Conservation (phyloP, 345 rosid genomes). For the Populus alba region DNA sequence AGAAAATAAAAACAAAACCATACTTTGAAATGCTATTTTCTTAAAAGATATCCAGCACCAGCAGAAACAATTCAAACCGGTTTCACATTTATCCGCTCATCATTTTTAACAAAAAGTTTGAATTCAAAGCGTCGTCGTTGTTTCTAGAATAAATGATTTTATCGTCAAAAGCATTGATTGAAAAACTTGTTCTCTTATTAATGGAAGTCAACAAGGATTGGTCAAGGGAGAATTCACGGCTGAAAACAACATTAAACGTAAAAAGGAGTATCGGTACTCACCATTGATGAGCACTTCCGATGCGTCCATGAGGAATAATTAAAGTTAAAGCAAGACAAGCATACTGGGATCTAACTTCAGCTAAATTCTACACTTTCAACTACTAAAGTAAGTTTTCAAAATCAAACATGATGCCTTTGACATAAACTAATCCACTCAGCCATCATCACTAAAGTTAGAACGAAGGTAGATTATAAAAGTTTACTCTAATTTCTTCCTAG, state of each 20-base stretch:
- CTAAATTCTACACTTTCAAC: background rate
- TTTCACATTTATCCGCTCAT: background rate
- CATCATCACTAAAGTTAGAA: background rate
- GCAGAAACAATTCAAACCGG: background rate
- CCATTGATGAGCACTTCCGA: background rate
- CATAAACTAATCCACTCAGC: background rate
- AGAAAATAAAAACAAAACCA: no score
- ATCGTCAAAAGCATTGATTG: background rate
- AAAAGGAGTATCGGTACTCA: background rate
- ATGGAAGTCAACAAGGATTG: background rate
- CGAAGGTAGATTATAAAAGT: background rate
- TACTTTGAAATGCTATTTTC: no score
- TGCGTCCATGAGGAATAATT: background rate
- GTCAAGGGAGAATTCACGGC: constrained; percentile 1
- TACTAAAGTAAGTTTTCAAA: background rate
- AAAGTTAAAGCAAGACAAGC: background rate
- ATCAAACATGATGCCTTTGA: background rate
- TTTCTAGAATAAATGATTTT: no score
- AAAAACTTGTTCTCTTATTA: background rate
- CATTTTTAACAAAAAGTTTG: background rate
- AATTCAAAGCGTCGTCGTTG: background rate
- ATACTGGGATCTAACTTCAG: background rate
- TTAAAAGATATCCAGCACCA: background rate
- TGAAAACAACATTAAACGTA: background rate
- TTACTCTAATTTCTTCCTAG: no score